Conservation (phyloP, 805 yeast genomes). For the Cephaloascus albidus region DNA sequence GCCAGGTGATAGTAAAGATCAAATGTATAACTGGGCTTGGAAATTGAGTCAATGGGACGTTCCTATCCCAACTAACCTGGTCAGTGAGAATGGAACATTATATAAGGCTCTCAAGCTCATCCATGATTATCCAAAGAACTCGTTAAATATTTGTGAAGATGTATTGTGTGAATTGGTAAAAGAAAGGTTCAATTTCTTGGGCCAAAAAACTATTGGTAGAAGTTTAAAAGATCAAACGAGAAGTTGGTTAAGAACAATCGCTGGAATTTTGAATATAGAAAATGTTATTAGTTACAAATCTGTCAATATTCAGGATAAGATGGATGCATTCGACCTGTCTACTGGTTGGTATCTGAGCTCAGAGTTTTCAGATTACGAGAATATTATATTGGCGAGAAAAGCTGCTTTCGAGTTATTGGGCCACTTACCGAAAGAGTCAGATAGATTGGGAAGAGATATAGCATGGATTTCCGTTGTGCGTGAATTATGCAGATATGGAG, state of each 20-base stretch:
- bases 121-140: constrained; percentile 20
- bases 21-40: constrained; percentile 59
- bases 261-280: constrained; percentile 14
- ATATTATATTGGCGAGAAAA: constrained; percentile 32
- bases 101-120: constrained; percentile 43
- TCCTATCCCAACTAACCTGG: constrained; percentile 32
- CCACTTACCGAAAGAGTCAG: neutral
- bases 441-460: neutral
- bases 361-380: constrained; percentile 28
- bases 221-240: neutral
- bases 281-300: constrained; percentile 8
- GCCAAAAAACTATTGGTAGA: constrained; percentile 4
- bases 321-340: constrained; percentile 6
- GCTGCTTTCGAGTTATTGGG: constrained; percentile 21
- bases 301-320: neutral
- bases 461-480: constrained; percentile 12
- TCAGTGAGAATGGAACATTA: constrained; percentile 32
- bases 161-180: constrained; percentile 11
- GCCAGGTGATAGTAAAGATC: neutral
- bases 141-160: constrained; percentile 8
- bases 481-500: constrained; percentile 34
- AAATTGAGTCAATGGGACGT: constrained; percentile 72
- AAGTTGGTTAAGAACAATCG: constrained; percentile 18
- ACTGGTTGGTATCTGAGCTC: constrained; percentile 27
- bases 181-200: constrained; percentile 4